phyloP scores from a whole-genome alignment of 441 rosid genomes.

The Gossypium davidsonii region DNA sequence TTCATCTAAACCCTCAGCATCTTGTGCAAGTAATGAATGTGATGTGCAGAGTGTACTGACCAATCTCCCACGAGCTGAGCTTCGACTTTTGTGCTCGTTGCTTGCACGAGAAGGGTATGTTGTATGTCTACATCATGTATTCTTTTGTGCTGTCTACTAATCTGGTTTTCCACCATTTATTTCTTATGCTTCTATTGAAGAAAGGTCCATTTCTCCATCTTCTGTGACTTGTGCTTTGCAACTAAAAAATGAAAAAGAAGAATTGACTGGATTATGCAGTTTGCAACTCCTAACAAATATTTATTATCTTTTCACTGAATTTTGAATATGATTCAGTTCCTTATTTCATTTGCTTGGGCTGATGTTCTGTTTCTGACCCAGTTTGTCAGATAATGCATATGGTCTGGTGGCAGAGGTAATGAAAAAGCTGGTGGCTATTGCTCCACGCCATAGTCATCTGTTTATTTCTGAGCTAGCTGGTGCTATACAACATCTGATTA shows the following conservation, averaged over 20 bases:
- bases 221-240: neutral
- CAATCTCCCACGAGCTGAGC: slow-evolving; percentile 80
- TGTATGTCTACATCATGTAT: neutral
- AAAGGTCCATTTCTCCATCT: neutral
- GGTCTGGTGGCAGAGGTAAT: slow-evolving; percentile 84
- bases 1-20: slow-evolving; percentile 37
- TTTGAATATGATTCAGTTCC: neutral
- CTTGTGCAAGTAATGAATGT: slow-evolving; percentile 44
- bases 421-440: slow-evolving; percentile 77
- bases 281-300: slow-evolving; percentile 15
- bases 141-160: neutral
- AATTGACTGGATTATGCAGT: slow-evolving; percentile 20
- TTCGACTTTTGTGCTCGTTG: slow-evolving; percentile 80
- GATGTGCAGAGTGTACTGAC: slow-evolving; percentile 55
- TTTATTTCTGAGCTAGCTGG: slow-evolving; percentile 77
- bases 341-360: slow-evolving; percentile 10
- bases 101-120: slow-evolving; percentile 95
- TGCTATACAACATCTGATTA: slow-evolving; percentile 62
- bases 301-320: slow-evolving; percentile 19
- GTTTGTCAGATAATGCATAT: slow-evolving; percentile 94
- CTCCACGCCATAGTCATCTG: slow-evolving; percentile 74
- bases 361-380: slow-evolving; percentile 27
- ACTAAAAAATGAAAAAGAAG: neutral
- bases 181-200: neutral
- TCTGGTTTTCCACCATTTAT: neutral